Conservation (phyloP, 176 grass and related monocot genomes). For the Panicum miliaceum region DNA sequence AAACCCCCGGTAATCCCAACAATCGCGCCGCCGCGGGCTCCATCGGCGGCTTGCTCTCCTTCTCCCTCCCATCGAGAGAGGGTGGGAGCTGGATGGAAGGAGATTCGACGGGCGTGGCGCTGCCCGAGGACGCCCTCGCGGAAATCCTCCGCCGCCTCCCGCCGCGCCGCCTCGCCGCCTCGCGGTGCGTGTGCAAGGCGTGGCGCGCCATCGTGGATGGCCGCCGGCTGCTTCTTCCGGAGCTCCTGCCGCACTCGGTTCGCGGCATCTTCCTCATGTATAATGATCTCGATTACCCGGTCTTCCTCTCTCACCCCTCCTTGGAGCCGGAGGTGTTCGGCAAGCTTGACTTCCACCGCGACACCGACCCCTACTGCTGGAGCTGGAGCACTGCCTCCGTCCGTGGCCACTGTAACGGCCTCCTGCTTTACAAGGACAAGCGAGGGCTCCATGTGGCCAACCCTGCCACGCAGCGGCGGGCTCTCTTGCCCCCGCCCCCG, state of each 20-base stretch:
- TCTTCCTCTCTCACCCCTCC: not conserved
- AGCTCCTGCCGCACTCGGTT: constrained; percentile 1
- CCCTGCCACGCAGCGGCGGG: not conserved
- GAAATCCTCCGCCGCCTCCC: constrained; percentile 11
- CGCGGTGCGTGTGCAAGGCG: constrained; percentile 24
- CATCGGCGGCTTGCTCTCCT: not conserved
- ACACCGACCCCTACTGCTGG: not conserved
- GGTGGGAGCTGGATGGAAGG: not conserved
- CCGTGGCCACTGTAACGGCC: not conserved
- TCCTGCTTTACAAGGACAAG: not conserved
- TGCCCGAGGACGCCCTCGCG: not conserved
- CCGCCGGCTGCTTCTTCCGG: not conserved
- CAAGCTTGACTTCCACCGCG: not conserved
- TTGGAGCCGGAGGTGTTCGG: not conserved
- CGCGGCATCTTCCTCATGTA: not conserved
- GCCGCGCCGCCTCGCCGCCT: not conserved
- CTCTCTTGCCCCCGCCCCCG: not conserved
- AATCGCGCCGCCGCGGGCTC: too few relatives aligned
- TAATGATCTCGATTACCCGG: not conserved
- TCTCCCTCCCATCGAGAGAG: not conserved
- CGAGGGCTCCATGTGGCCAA: not conserved
- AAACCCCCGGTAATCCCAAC: too few relatives aligned
- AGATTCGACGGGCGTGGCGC: not conserved
- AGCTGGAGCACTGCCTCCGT: not conserved
- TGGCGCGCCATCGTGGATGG: not conserved